Conservation (phyloP, 495 filamentous ascomycete species). For the Cladorrhinum samala region DNA sequence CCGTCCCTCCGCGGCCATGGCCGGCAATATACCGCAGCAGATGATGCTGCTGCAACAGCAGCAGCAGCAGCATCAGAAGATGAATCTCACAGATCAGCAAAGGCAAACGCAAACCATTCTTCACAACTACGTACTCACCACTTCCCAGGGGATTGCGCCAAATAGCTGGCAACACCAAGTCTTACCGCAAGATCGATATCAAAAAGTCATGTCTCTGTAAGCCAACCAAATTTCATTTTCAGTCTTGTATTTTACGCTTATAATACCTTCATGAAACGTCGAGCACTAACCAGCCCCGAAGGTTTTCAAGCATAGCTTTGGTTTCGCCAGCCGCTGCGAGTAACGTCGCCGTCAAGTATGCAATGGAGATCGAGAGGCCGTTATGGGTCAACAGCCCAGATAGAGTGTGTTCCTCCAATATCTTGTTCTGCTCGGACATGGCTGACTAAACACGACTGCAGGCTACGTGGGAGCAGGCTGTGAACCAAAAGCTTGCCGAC, state of each 20-base stretch:
- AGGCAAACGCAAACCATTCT: neutral
- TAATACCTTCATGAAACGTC: neutral
- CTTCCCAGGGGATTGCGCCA: neutral
- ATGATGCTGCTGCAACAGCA: slow-evolving; percentile 33
- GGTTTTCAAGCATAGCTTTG: slow-evolving; percentile 37
- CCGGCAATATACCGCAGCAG: slow-evolving; percentile 39
- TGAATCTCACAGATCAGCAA: slow-evolving; percentile 23
- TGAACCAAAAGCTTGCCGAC: slow-evolving; percentile 25
- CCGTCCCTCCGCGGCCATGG: slow-evolving; percentile 37
- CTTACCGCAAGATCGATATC: slow-evolving; percentile 22
- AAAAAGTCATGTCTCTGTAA: slow-evolving; percentile 34
- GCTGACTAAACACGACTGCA: slow-evolving; percentile 18
- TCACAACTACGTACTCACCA: neutral
- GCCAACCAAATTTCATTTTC: too few species aligned
- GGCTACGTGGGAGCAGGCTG: slow-evolving; percentile 34
- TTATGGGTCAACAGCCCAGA: slow-evolving; percentile 35
- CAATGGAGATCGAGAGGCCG: slow-evolving; percentile 37
- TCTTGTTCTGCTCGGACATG: slow-evolving; percentile 2
- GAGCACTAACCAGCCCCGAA: slow-evolving; percentile 22
- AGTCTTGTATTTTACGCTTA: neutral
- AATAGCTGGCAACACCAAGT: slow-evolving; percentile 31
- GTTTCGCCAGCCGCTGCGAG: slow-evolving; percentile 29
- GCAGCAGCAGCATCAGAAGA: slow-evolving; percentile 21
- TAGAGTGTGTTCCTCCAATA: slow-evolving; percentile 30
- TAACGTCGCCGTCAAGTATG: slow-evolving; percentile 26